Percentiles rank a stretch among this genome's conserved stretches.
phyloP scores from a whole-genome alignment of 2,329 filamentous ascomycete genomes.

The Ophiostoma tasmaniense region DNA sequence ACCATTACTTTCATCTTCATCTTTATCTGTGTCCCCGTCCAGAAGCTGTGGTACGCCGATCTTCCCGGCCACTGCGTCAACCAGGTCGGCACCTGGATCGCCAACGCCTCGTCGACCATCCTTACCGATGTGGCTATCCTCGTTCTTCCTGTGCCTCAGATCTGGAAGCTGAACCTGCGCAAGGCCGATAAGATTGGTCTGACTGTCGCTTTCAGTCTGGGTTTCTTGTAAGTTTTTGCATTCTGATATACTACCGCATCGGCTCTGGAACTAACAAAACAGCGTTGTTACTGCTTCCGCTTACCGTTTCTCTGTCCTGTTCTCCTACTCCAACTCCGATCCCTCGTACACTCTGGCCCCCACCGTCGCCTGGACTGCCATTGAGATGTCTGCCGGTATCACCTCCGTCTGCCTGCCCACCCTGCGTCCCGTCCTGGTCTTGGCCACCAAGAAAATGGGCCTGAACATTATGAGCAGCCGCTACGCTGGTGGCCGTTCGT shows the following conservation, averaged over 20 bases:
- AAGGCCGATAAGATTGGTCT: slow-evolving; percentile 4
- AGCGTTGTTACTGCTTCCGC: slow-evolving; percentile 2
- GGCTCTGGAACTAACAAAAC: not conserved
- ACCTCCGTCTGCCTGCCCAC: not conserved
- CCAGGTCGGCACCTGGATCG: slow-evolving; percentile 6
- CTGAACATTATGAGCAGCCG: not conserved
- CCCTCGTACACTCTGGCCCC: not conserved
- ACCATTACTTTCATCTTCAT: slow-evolving; percentile 6
- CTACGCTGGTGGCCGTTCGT: not conserved
- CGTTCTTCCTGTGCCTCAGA: not conserved
- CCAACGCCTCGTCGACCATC: slow-evolving; percentile 1
- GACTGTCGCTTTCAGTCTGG: slow-evolving; percentile 4
- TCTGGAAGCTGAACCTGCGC: slow-evolving; percentile 2
- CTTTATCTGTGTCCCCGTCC: not conserved
- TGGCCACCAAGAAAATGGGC: not conserved
- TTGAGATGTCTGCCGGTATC: slow-evolving; percentile 7
- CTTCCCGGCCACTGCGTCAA: slow-evolving; percentile 4
- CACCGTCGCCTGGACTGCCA: slow-evolving; percentile 4
- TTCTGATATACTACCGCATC: not conserved
- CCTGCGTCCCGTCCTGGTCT: not conserved
- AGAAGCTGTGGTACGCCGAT: slow-evolving; percentile 1
- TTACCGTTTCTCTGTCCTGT: not conserved
- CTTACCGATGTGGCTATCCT: slow-evolving; percentile 1
- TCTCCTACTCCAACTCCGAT: not conserved
- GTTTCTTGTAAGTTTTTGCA: not conserved